phyloP scores from a whole-genome alignment of 2,329 filamentous ascomycete species.

The Alternaria panax region DNA sequence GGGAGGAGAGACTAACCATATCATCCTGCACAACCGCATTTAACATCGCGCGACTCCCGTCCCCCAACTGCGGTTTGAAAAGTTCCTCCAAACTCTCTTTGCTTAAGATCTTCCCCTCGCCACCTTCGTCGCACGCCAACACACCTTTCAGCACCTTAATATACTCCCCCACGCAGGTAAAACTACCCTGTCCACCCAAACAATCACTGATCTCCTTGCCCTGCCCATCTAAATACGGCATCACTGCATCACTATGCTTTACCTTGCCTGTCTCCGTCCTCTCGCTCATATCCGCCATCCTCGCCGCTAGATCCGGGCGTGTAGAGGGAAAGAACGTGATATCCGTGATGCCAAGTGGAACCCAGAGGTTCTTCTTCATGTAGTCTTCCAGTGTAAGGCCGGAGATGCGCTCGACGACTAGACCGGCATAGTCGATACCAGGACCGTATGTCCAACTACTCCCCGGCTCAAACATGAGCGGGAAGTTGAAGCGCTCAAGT shows the following conservation, averaged over 20 bases:
- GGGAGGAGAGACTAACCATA: conserved; percentile 10
- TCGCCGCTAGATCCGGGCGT: conserved; percentile 31
- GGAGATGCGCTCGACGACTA: conserved; percentile 54
- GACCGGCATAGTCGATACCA: conserved; percentile 58
- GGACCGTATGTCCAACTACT: conserved; percentile 60
- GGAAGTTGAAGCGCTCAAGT: conserved; percentile 51
- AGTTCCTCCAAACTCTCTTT: conserved; percentile 36
- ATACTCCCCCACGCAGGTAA: conserved; percentile 34
- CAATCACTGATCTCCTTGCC: conserved; percentile 29
- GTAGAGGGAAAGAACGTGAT: conserved; percentile 61
- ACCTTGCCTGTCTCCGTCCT: conserved; percentile 29
- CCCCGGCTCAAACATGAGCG: conserved; percentile 53
- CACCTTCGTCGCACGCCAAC: conserved; percentile 34
- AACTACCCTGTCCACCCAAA: conserved; percentile 38
- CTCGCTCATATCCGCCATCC: conserved; percentile 40
- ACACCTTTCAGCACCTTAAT: conserved; percentile 42
- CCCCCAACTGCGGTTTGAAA: conserved; percentile 42
- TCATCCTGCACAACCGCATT: conserved; percentile 48
- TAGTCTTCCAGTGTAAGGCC: conserved; percentile 64
- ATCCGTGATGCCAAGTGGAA: conserved; percentile 56
- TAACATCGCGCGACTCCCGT: conserved; percentile 18
- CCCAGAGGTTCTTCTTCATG: conserved; percentile 62
- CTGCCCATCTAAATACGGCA: conserved; percentile 25
- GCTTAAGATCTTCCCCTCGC: conserved; percentile 27
- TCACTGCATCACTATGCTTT: background rate